Evolutionary conservation across 2,329 filamentous ascomycete species (phyloP), one percentile per base, ranked within the genome.

Genomic region (Tolypocladium tropicale): DNA sequence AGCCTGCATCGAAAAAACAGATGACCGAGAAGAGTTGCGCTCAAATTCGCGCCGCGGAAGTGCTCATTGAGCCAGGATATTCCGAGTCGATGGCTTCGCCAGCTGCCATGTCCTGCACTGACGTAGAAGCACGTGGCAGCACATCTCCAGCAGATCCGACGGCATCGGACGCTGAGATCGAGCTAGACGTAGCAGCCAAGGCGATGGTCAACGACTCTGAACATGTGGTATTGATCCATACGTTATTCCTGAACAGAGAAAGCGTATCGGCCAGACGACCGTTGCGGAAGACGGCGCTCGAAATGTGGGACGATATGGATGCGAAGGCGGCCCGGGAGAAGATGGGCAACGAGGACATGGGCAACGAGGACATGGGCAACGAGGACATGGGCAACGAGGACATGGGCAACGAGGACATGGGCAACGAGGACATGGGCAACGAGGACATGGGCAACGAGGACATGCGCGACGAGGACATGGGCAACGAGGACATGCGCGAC

Each of bases 271-370:
- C 68, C 33, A 63, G 60, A 12, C 49, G 55, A 21, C 10, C 18
- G n/a, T 21, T n/a, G 7, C 62, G 63, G 18, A 60, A 33, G 9
- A 65, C 59, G 11, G 65, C 67, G 14, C 55, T 70, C 11, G 64
- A 68, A 14, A 60, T 65, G 58, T 70, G 66, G 63, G 56, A 63
- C 2, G 53, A 53, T 4, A 4, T 34, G 23, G 53, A 57, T 34
- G 53, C 36, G 12, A 53, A 53, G 14, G 48, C 39, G 21, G 39
- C 11, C 10, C 6, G 16, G n/a, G 9, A 48, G 25, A 41, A 36
- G 25, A 52, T n/a, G 23, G 52, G 36, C 23, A 25, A 30, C 36
- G 7, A 30, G 23, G 33, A 53, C 48, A 50, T n/a, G n/a, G n/a
- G n/a, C n/a, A n/a, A n/a, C n/a, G n/a, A n/a, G n/a, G n/a, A n/a